Conservation (phyloP, 2,329 filamentous ascomycete species). For the Aschersonia sp. region DNA sequence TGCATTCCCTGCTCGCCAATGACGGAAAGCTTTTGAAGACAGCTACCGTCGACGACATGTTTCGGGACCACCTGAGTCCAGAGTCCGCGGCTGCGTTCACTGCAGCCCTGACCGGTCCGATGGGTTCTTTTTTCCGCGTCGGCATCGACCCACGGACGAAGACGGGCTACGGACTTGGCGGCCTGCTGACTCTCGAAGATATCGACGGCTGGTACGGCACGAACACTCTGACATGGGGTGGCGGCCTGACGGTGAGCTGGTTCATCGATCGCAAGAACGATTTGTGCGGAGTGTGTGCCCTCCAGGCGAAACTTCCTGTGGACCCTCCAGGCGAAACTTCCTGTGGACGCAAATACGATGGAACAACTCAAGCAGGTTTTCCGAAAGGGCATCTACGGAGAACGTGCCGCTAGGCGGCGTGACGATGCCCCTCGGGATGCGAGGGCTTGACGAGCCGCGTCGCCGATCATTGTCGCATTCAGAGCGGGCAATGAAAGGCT, state of each 20-base stretch:
- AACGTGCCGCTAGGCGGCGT: slow-evolving; percentile 6
- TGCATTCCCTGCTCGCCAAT: slow-evolving; percentile 27
- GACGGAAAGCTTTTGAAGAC: slow-evolving; percentile 31
- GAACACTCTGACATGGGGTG: slow-evolving; percentile 29
- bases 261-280: slow-evolving; percentile 33
- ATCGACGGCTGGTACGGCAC: slow-evolving; percentile 27
- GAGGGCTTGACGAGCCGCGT: too few species aligned
- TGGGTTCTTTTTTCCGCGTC: slow-evolving; percentile 20
- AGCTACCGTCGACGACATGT: slow-evolving; percentile 27
- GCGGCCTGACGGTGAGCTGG: slow-evolving; percentile 29
- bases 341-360: slow-evolving; percentile 11
- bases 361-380: slow-evolving; percentile 25
- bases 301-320: slow-evolving; percentile 23
- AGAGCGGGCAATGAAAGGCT: too few species aligned
- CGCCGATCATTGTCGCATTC: too few species aligned
- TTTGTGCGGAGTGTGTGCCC: slow-evolving; percentile 25
- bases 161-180: slow-evolving; percentile 25
- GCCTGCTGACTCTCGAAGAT: slow-evolving; percentile 24
- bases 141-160: slow-evolving; percentile 16
- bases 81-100: slow-evolving; percentile 13
- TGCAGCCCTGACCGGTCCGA: slow-evolving; percentile 14
- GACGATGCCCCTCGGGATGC: too few species aligned
- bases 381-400: slow-evolving; percentile 25
- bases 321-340: slow-evolving; percentile 20
- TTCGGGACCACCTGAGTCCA: slow-evolving; percentile 20